These are phyloP conservation scores for Solanum aculeatissimum DNA, from an alignment of 305 asterid species.

Conservation along the genomic window DNA sequence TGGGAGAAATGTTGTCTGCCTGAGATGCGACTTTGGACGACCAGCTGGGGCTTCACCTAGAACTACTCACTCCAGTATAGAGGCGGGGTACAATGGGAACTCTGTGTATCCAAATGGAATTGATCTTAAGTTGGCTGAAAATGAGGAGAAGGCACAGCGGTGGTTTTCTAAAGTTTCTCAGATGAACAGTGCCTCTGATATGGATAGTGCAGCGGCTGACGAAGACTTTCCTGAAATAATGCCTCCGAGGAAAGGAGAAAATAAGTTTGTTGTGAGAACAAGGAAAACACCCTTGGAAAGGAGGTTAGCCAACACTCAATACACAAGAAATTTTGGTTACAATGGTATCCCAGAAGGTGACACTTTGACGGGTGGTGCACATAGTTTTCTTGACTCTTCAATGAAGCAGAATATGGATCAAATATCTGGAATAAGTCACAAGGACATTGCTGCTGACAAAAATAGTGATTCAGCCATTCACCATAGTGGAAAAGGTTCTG, in stretches of 20 bases:
- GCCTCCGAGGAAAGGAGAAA: slow-evolving; percentile 24
- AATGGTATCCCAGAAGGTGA: slow-evolving; percentile 3
- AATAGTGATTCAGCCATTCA: slow-evolving; percentile 4
- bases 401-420: slow-evolving; percentile 18
- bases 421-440: not conserved
- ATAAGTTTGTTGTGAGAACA: slow-evolving; percentile 19
- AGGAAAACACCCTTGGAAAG: slow-evolving; percentile 28
- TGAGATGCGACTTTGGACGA: slow-evolving; percentile 63
- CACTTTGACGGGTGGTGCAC: slow-evolving; percentile 2
- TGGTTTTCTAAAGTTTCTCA: slow-evolving; percentile 25
- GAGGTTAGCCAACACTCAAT: slow-evolving; percentile 9
- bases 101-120: slow-evolving; percentile 5
- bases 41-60: slow-evolving; percentile 38
- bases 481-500: not conserved
- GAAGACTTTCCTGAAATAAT: slow-evolving; percentile 26
- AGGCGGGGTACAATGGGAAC: slow-evolving; percentile 10
- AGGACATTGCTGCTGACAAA: not conserved
- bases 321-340: not conserved
- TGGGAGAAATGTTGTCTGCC: slow-evolving; percentile 67
- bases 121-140: slow-evolving; percentile 16
- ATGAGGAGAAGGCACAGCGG: slow-evolving; percentile 23
- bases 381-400: slow-evolving; percentile 7
- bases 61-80: slow-evolving; percentile 15
- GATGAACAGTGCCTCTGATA: slow-evolving; percentile 14
- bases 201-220: slow-evolving; percentile 13